Conservation (phyloP, 257 asterid species). For the Solanum chiquidenum region DNA sequence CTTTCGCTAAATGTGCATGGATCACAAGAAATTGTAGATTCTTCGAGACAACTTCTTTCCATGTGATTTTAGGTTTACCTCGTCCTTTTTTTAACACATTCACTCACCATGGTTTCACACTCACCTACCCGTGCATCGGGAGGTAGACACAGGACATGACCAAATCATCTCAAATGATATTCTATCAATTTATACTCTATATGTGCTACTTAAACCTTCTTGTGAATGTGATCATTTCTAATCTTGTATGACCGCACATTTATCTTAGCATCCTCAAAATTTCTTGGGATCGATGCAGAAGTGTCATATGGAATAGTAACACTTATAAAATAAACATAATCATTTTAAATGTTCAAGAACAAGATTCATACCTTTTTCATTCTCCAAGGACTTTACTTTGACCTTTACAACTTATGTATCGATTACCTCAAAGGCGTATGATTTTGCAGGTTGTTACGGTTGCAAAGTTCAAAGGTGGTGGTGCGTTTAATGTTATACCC, state of each 20-base stretch:
- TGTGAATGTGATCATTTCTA: not conserved
- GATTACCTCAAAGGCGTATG: not conserved
- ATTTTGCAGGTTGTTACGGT: slow-evolving; percentile 48
- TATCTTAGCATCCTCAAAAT: not conserved
- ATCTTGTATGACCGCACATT: not conserved
- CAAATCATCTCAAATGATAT: not conserved
- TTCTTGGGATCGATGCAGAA: not conserved
- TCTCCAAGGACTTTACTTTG: not conserved
- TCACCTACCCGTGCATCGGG: not conserved
- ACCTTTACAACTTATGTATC: not conserved
- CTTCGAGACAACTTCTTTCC: not conserved
- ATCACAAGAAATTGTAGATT: not conserved
- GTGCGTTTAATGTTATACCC: slow-evolving; percentile 55
- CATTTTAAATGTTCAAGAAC: not conserved
- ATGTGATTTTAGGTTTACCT: not conserved
- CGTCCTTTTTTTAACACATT: not conserved
- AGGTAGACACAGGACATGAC: not conserved
- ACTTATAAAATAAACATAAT: not conserved
- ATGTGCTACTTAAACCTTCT: not conserved
- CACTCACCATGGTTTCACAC: not conserved
- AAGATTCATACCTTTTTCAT: not conserved
- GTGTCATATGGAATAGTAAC: not conserved
- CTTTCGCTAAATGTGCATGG: not conserved
- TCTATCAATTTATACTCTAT: not conserved
- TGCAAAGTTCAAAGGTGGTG: slow-evolving; percentile 48